Conservation (phyloP, 768 basidiomycete species). For the Coprinellus aureogranulatus region DNA sequence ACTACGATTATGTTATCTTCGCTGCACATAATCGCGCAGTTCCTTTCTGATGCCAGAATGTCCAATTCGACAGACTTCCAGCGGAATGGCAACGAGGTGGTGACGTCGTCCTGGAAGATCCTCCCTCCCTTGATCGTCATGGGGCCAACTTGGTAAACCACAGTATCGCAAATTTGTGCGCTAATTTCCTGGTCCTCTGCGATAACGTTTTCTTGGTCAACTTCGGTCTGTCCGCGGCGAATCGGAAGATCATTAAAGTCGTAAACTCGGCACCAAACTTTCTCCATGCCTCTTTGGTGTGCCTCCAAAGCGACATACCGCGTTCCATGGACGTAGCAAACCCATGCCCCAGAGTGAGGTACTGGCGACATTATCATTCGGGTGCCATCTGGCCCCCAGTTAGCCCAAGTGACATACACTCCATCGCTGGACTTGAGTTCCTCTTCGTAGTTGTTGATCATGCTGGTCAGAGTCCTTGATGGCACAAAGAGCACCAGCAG, state of each 20-base stretch:
- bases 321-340: constrained; percentile 55
- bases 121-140: constrained; percentile 22
- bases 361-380: constrained; percentile 36
- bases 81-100: constrained; percentile 48
- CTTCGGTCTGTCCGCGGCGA: constrained; percentile 1
- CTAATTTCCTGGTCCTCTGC: constrained; percentile 1
- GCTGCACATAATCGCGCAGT: constrained; percentile 46
- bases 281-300: constrained; percentile 8
- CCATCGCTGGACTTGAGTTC: constrained; percentile 8
- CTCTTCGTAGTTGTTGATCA: constrained; percentile 9
- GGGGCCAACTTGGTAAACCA: constrained; percentile 8
- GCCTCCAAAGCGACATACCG: constrained; percentile 34
- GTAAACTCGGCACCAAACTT: constrained; percentile 34
- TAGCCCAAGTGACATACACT: constrained; percentile 38
- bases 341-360: constrained; percentile 46
- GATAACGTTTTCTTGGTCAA: not conserved
- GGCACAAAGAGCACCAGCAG: constrained; percentile 44
- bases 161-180: not conserved
- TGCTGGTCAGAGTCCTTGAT: constrained; percentile 34
- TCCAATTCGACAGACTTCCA: constrained; percentile 28
- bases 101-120: constrained; percentile 40
- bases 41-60: constrained; percentile 15
- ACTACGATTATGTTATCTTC: constrained; percentile 57
- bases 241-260: constrained; percentile 52
- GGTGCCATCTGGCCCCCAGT: constrained; percentile 51